Evolutionary conservation across 1,284 basidiomycete species (phyloP), one percentile per base, ranked within the genome.

Genomic region (Cystobasidium slooffiae): DNA sequence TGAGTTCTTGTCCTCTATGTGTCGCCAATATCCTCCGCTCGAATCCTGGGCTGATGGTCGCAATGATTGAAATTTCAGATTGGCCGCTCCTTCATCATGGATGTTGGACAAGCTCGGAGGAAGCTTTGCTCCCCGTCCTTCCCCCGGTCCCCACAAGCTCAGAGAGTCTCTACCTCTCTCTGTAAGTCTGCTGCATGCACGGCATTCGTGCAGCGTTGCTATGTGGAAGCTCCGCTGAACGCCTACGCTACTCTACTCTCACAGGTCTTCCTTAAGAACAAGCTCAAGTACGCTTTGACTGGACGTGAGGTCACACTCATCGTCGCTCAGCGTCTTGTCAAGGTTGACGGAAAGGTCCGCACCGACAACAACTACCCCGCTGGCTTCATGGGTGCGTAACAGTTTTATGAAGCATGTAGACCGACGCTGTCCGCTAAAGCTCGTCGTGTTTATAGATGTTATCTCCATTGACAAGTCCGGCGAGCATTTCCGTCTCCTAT

Each of bases 401-500:
- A 53, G 18, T n/a, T 12, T 20, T 9, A 22, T 18, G 9, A n/a
- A 20, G 14, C 55, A 56, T 12, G 24, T 22, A 56, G 24, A 56
- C 10, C 51, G n/a, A 9, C n/a, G n/a, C 12, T 53, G n/a, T 18
- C 9, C 16, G n/a, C n/a, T 18, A 20, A 9, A 65, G 56, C n/a
- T 44, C n/a, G 18, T 2, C 5, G 31, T 41, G 53, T 24, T 18
- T 68, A 10, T 75, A 94, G 94, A 99, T 84, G 96, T 98, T 76
- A 88, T 99, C 83, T 89, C 93, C 75, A 93, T 99, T 80, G 97
- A 99, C 86, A 95, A 95, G 85, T 98, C 96, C 63, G 93, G 92
- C 85, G 96, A 99, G 86, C 91, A 98, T 88, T 99, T 99, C 91
- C 96, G 96, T 84, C 89, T 99, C 80, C 88, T 99, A 66, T 99